Evolutionary conservation across 2,329 filamentous ascomycete species (phyloP).

Genomic region (Calonectria hawksworthii): DNA sequence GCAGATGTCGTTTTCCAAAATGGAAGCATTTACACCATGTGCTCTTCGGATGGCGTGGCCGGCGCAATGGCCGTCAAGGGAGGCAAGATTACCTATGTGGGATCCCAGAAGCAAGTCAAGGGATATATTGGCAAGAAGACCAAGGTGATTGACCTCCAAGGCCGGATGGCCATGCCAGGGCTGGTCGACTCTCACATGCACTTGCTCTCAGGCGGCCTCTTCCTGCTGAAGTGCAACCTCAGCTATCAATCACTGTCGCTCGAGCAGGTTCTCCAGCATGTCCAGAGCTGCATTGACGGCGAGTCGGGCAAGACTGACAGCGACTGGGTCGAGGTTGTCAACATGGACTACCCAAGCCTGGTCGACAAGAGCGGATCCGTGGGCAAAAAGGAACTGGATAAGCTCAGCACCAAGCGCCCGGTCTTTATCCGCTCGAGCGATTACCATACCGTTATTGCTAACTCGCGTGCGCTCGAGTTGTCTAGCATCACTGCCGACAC

Average conservation of each 20-base stretch:
- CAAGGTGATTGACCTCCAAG: slow-evolving; percentile 43
- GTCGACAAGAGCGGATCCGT: slow-evolving; percentile 37
- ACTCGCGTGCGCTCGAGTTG: slow-evolving; percentile 40
- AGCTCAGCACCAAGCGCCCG: slow-evolving; percentile 39
- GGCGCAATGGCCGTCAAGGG: slow-evolving; percentile 38
- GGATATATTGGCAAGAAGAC: slow-evolving; percentile 43
- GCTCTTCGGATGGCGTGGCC: slow-evolving; percentile 24
- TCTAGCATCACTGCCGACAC: slow-evolving; percentile 41
- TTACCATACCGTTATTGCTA: slow-evolving; percentile 42
- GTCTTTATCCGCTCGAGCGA: slow-evolving; percentile 43
- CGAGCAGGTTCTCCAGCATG: slow-evolving; percentile 33
- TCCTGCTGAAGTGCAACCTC: slow-evolving; percentile 45
- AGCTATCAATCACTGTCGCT: slow-evolving; percentile 45
- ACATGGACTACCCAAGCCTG: slow-evolving; percentile 43
- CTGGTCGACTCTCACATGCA: slow-evolving; percentile 48
- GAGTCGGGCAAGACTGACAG: slow-evolving; percentile 38
- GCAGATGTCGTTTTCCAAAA: slow-evolving; percentile 46
- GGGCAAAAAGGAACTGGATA: slow-evolving; percentile 39
- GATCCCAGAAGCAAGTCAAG: slow-evolving; percentile 33
- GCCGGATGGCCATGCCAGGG: slow-evolving; percentile 48
- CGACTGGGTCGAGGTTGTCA: slow-evolving; percentile 46
- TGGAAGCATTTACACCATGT: slow-evolving; percentile 46
- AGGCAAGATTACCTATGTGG: slow-evolving; percentile 41
- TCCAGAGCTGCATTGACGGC: slow-evolving; percentile 42
- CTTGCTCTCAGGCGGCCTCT: slow-evolving; percentile 38